Percentiles rank a stretch among this genome's conserved stretches.
Evolutionary conservation across 768 basidiomycete species (phyloP).

Genomic region (Suillus tomentosus): DNA sequence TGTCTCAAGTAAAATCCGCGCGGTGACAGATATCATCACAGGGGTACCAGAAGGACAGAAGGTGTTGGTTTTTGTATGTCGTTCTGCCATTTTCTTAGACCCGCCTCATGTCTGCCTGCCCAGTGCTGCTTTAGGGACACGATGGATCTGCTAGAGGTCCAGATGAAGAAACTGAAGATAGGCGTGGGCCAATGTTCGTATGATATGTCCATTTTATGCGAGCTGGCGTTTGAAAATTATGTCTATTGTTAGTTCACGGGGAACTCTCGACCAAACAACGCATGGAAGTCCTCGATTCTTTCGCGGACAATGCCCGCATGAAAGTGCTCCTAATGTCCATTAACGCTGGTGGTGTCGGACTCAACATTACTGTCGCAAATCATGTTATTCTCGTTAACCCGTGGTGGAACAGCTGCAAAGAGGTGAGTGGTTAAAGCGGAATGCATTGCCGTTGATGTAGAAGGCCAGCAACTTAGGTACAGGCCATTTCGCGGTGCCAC

Average conservation of each 20-base stretch:
- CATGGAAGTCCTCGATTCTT: background rate
- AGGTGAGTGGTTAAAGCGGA: background rate
- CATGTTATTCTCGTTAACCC: conserved; percentile 5
- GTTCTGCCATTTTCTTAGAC: background rate
- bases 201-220: background rate
- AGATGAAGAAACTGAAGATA: background rate
- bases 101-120: background rate
- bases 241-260: background rate
- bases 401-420: background rate
- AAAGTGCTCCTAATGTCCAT: conserved; percentile 7
- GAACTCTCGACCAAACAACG: background rate
- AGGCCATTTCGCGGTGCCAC: background rate
- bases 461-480: background rate
- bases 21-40: background rate
- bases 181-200: background rate
- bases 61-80: background rate
- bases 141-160: background rate
- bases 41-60: background rate
- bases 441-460: background rate
- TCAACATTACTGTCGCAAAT: conserved; percentile 5
- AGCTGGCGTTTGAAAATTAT: background rate
- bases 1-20: background rate
- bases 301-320: background rate
- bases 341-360: conserved; percentile 6
- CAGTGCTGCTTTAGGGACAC: conserved; percentile 2